Conservation (phyloP, 1,284 basidiomycete species). For the Cutaneotrichosporon mucoides region DNA sequence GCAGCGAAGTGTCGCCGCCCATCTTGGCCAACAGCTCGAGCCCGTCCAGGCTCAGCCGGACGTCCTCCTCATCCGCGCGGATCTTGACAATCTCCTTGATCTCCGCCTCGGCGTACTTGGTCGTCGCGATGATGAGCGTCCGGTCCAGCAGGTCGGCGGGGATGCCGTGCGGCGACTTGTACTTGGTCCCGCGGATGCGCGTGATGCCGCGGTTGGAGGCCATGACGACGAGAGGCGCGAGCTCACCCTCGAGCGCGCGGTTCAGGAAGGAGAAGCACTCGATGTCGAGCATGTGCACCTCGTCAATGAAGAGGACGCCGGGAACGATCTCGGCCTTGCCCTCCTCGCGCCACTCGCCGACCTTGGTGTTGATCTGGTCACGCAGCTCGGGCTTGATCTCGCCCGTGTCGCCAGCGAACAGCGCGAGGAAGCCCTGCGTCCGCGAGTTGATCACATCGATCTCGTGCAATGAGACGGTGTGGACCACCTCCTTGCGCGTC, state of each 20-base stretch:
- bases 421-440: constrained; percentile 74
- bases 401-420: constrained; percentile 84
- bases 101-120: constrained; percentile 79
- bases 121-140: constrained; percentile 90
- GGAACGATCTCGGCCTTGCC: constrained; percentile 98
- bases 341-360: constrained; percentile 97
- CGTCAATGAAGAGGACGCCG: constrained; percentile 88
- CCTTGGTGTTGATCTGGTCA: constrained; percentile 94
- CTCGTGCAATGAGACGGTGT: constrained; percentile 95
- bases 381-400: constrained; percentile 98
- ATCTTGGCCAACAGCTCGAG: constrained; percentile 75
- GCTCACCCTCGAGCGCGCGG: constrained; percentile 86
- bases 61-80: constrained; percentile 92
- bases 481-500: constrained; percentile 92
- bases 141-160: constrained; percentile 93
- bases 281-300: constrained; percentile 99
- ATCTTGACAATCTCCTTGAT: constrained; percentile 90
- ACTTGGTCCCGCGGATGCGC: constrained; percentile 90
- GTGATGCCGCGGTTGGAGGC: constrained; percentile 95
- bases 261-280: constrained; percentile 99
- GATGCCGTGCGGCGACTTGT: constrained; percentile 88
- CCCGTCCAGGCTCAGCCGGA: constrained; percentile 72
- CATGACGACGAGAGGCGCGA: constrained; percentile 96
- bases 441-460: constrained; percentile 99
- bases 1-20: constrained; percentile 77